Conservation (phyloP, 1,284 basidiomycete genomes). For the Malassezia caprae region DNA sequence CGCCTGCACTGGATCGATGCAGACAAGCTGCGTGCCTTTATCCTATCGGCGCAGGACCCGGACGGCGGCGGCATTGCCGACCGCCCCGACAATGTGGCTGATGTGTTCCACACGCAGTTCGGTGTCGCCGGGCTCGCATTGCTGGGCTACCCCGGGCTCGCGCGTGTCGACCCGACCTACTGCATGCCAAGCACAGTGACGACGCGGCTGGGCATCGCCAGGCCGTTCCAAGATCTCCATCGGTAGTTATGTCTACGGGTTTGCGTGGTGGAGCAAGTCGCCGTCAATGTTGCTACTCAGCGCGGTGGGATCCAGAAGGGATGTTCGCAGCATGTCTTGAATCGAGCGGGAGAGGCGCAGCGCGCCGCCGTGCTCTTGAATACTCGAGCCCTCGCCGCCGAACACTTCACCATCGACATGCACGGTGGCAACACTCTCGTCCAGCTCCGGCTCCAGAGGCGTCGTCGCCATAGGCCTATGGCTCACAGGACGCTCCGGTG, state of each 20-base stretch:
- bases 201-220: constrained; percentile 24
- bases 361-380: background rate
- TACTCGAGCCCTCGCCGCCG: background rate
- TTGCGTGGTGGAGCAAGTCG: background rate
- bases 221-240: constrained; percentile 23
- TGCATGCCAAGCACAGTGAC: constrained; percentile 82
- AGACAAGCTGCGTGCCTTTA: constrained; percentile 68
- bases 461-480: background rate
- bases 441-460: background rate
- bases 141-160: constrained; percentile 72
- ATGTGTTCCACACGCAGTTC: constrained; percentile 92
- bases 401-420: background rate
- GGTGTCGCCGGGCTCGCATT: constrained; percentile 83
- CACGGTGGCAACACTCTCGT: background rate
- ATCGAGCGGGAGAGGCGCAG: constrained; percentile 4
- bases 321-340: background rate
- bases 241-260: background rate
- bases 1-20: constrained; percentile 82
- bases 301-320: background rate
- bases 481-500: too few relatives aligned
- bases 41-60: constrained; percentile 79
- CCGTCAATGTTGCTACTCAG: background rate
- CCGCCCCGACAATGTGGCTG: constrained; percentile 79
- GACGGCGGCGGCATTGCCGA: constrained; percentile 90
- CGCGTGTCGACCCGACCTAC: constrained; percentile 82